Conservation (phyloP, 2,329 filamentous ascomycete genomes). For the Hypoxylon rubiginosum region DNA sequence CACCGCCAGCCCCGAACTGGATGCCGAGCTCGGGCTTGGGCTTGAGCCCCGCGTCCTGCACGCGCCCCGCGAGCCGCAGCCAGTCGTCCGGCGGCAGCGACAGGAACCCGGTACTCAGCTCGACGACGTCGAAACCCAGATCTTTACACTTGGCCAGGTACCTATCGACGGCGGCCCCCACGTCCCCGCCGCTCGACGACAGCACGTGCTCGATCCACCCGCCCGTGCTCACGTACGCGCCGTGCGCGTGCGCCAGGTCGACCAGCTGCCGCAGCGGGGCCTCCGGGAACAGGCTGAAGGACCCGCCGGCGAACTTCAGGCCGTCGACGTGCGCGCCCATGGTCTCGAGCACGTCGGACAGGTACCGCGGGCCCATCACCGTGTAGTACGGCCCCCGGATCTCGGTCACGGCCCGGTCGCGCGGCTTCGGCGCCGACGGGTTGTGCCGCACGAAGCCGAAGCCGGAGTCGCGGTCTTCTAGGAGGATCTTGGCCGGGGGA, state of each 20-base stretch:
- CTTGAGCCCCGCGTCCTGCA: slow-evolving; percentile 62
- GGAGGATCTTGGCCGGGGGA: slow-evolving; percentile 49
- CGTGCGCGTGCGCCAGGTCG: slow-evolving; percentile 62
- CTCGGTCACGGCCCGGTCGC: slow-evolving; percentile 65
- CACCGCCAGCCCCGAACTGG: slow-evolving; percentile 69
- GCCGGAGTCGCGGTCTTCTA: slow-evolving; percentile 61
- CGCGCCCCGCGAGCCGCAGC: slow-evolving; percentile 62
- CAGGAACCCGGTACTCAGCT: slow-evolving; percentile 66
- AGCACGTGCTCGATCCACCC: slow-evolving; percentile 68
- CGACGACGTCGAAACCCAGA: slow-evolving; percentile 67
- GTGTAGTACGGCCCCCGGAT: slow-evolving; percentile 69
- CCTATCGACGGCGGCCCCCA: slow-evolving; percentile 60
- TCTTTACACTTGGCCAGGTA: slow-evolving; percentile 67
- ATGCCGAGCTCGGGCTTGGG: slow-evolving; percentile 69
- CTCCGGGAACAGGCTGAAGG: slow-evolving; percentile 65
- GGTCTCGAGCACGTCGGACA: slow-evolving; percentile 67
- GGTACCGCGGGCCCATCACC: slow-evolving; percentile 65
- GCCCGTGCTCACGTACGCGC: slow-evolving; percentile 67
- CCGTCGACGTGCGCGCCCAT: slow-evolving; percentile 69
- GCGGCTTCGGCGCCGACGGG: slow-evolving; percentile 61
- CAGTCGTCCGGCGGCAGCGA: slow-evolving; percentile 67
- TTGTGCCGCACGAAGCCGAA: slow-evolving; percentile 67
- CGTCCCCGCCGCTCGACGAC: slow-evolving; percentile 54
- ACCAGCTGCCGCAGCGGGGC: slow-evolving; percentile 60
- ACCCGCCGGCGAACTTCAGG: slow-evolving; percentile 67